Conservation (phyloP, 2,329 filamentous ascomycete genomes). For the Colletotrichum magnum region DNA sequence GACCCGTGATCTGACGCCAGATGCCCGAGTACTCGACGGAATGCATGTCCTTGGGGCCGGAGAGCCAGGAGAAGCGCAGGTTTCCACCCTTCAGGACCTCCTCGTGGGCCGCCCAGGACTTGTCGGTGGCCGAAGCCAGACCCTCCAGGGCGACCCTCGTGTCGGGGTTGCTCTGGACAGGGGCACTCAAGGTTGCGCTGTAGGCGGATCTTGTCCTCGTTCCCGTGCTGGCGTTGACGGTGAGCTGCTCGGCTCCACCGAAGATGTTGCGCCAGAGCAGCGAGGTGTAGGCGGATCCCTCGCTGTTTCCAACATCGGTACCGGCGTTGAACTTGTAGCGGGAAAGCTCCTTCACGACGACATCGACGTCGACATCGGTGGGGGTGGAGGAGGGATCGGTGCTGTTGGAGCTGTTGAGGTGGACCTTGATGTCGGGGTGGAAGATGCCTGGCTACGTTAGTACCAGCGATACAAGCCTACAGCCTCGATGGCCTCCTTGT, state of each 20-base stretch:
- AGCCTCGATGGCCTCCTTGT: background rate
- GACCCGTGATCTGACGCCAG: constrained; percentile 90
- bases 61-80: constrained; percentile 81
- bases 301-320: constrained; percentile 92
- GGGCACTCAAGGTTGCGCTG: constrained; percentile 86
- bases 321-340: constrained; percentile 92
- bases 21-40: constrained; percentile 84
- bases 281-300: constrained; percentile 93
- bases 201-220: constrained; percentile 94
- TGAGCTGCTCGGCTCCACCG: constrained; percentile 91
- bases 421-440: constrained; percentile 84
- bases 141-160: constrained; percentile 84
- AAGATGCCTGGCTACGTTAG: constrained; percentile 78
- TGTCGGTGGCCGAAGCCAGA: constrained; percentile 86
- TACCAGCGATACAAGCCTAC: constrained; percentile 39
- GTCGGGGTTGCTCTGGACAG: constrained; percentile 85
- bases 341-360: constrained; percentile 86
- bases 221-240: constrained; percentile 88
- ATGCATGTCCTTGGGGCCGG: constrained; percentile 68
- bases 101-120: constrained; percentile 94
- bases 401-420: constrained; percentile 81
- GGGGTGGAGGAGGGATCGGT: constrained; percentile 78
- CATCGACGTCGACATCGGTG: constrained; percentile 86
- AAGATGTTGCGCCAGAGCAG: constrained; percentile 92
- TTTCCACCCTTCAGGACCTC: constrained; percentile 86